These are phyloP conservation scores for Fabrea salina DNA, from an alignment of 169 alveolate genomes.

Conservation along the genomic window DNA sequence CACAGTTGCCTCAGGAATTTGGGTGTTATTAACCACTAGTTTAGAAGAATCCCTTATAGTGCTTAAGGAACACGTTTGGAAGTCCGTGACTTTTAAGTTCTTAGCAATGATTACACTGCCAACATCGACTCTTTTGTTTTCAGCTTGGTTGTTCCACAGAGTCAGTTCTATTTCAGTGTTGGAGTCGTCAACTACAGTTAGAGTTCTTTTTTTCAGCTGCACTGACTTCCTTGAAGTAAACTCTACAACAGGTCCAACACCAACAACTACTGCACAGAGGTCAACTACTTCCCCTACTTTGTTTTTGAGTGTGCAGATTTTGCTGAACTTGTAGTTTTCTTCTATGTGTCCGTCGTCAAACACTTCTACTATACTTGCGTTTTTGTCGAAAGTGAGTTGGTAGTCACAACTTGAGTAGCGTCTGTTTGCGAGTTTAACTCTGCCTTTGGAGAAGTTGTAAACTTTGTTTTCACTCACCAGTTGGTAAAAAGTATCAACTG, in stretches of 20 bases:
- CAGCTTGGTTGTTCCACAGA: neutral
- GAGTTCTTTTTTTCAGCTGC: neutral
- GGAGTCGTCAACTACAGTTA: neutral
- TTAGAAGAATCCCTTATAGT: too few relatives aligned
- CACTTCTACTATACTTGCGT: neutral
- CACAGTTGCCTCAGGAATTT: too few relatives aligned
- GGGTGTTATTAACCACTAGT: too few relatives aligned
- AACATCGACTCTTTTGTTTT: neutral
- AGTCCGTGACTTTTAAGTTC: too few relatives aligned
- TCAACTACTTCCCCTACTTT: neutral
- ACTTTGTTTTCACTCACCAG: neutral
- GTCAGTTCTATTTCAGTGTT: neutral
- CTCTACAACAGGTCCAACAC: neutral
- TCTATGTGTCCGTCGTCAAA: too few relatives aligned
- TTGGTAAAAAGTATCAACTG: constrained; percentile 34
- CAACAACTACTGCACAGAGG: neutral
- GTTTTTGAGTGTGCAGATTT: neutral
- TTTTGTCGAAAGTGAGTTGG: neutral
- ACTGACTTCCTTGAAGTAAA: neutral
- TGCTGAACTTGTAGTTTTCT: neutral
- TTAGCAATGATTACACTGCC: too few relatives aligned
- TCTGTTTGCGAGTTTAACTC: neutral
- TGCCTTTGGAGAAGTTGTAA: neutral
- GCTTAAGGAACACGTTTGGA: too few relatives aligned
- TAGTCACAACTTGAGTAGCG: neutral